Conservation (phyloP, 768 basidiomycete genomes). For the Cantharellus anzutake region DNA sequence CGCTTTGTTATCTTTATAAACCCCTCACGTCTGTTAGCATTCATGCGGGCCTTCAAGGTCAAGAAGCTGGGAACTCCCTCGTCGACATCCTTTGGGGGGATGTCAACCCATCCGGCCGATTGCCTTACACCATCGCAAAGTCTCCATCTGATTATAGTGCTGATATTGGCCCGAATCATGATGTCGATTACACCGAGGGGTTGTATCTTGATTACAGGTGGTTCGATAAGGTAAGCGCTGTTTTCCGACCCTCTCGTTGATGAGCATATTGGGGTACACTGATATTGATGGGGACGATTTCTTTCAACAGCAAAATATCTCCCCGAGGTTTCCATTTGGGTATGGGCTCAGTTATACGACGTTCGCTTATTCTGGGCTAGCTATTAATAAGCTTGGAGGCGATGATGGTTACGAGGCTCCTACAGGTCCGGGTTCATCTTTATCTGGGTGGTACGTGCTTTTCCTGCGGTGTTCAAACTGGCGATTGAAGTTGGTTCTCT, state of each 20-base stretch:
- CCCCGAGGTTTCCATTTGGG: constrained; percentile 15
- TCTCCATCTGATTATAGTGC: neutral
- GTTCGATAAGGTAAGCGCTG: neutral
- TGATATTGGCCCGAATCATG: neutral
- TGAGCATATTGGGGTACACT: too few species aligned
- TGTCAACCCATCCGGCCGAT: neutral
- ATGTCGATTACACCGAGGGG: neutral
- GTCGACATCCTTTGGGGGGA: neutral
- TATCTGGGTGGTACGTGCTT: constrained; percentile 2
- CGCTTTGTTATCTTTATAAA: neutral
- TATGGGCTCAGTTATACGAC: constrained; percentile 21
- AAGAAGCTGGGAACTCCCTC: neutral
- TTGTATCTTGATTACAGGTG: neutral
- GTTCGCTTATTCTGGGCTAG: constrained; percentile 17
- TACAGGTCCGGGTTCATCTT: constrained; percentile 1
- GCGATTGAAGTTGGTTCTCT: neutral
- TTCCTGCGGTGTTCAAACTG: neutral
- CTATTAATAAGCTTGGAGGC: constrained; percentile 3
- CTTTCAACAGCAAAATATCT: too few species aligned
- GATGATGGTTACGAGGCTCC: neutral
- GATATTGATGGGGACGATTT: too few species aligned
- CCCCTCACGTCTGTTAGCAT: too few species aligned
- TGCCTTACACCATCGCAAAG: neutral
- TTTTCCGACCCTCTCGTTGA: too few species aligned
- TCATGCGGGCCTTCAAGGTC: neutral